Percentiles rank a stretch among this genome's conserved stretches.
phyloP scores from a whole-genome alignment of 148 eudicot species.

The Amaranthus palmeri region DNA sequence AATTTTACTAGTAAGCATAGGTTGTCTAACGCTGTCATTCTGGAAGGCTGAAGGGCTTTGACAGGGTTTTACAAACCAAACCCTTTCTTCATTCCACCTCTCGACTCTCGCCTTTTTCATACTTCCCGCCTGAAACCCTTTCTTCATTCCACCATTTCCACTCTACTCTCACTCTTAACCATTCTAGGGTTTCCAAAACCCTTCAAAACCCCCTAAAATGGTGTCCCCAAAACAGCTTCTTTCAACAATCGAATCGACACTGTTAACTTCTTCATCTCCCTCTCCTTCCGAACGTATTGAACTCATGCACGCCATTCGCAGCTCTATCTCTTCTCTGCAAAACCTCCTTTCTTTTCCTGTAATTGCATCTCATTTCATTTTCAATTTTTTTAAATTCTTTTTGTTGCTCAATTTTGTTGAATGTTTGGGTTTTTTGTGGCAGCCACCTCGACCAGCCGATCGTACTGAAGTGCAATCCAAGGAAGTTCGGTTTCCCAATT shows the following conservation, averaged over 20 bases:
- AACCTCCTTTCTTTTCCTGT: constrained; percentile 75
- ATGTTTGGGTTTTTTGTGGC: constrained; percentile 19
- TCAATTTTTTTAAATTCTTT: not conserved
- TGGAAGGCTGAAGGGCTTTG: constrained; percentile 9
- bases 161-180: not conserved
- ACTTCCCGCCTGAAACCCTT: not conserved
- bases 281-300: constrained; percentile 71
- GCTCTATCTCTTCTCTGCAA: constrained; percentile 59
- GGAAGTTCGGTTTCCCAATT: constrained; percentile 81
- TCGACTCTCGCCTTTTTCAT: not conserved
- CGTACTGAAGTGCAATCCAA: constrained; percentile 77
- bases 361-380: not conserved
- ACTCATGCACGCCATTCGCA: constrained; percentile 78
- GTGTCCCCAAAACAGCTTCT: constrained; percentile 75
- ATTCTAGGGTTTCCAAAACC: constrained; percentile 30
- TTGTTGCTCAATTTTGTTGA: not conserved
- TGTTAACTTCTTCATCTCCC: constrained; percentile 59
- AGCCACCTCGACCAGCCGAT: constrained; percentile 87
- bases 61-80: constrained; percentile 18
- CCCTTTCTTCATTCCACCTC: not conserved
- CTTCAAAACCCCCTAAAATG: constrained; percentile 33
- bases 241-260: constrained; percentile 53
- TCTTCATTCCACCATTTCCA: constrained; percentile 17
- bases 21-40: not conserved
- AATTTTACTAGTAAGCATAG: too few relatives aligned